Conservation (phyloP, 139 green algal species). For the Penium margaritaceum region DNA sequence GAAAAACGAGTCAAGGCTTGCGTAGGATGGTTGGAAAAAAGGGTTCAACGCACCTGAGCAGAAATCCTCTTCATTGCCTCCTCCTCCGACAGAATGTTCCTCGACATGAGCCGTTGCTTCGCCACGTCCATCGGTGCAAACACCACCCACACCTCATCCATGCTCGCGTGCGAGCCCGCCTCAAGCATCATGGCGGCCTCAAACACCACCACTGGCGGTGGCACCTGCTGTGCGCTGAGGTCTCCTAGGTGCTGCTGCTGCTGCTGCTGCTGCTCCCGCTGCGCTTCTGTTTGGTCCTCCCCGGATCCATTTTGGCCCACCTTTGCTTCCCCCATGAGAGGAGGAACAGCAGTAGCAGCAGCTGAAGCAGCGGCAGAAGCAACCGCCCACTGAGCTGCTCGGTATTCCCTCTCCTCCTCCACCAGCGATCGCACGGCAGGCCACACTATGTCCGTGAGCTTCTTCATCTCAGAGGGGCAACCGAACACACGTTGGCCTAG, state of each 20-base stretch:
- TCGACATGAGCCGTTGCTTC: conserved; percentile 20
- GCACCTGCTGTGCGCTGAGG: neutral
- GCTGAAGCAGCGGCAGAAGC: neutral
- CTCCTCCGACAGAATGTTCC: conserved; percentile 27
- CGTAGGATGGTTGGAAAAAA: too few species aligned
- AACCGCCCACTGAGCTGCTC: neutral
- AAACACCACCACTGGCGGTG: neutral
- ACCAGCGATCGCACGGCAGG: conserved; percentile 22
- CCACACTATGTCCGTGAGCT: conserved; percentile 38
- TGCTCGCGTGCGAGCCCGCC: conserved; percentile 10
- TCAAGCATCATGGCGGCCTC: conserved; percentile 34
- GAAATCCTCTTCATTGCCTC: conserved; percentile 28
- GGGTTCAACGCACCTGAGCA: conserved; percentile 15
- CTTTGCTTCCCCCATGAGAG: neutral
- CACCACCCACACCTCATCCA: conserved; percentile 44
- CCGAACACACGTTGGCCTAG: too few species aligned
- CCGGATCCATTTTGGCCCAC: neutral
- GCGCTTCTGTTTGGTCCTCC: too few species aligned
- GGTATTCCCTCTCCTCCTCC: conserved; percentile 21
- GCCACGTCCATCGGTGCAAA: conserved; percentile 19
- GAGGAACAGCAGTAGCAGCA: neutral
- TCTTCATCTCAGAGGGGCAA: too few species aligned
- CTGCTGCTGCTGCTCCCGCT: too few species aligned
- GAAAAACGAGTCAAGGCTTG: too few species aligned
- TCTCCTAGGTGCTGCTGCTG: neutral